Evolutionary conservation across 495 filamentous ascomycete genomes (phyloP).

Genomic region (Penicillium robsamsonii): DNA sequence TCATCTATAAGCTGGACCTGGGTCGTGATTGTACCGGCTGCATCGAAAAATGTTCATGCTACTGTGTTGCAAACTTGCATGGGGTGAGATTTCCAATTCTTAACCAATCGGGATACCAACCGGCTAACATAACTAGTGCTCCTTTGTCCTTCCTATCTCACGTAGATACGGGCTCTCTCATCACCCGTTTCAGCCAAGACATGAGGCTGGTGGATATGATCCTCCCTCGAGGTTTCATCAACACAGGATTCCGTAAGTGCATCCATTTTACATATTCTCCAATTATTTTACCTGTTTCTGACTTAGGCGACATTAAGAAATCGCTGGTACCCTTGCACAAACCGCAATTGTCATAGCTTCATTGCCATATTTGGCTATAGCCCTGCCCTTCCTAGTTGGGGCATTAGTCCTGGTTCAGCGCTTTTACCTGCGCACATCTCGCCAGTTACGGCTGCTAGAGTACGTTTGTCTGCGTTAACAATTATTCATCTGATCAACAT

Average conservation of each 20-base stretch:
- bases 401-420: slow-evolving; percentile 63
- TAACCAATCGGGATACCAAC: background rate
- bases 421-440: slow-evolving; percentile 81
- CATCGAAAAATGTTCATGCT: slow-evolving; percentile 21
- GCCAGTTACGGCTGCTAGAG: slow-evolving; percentile 78
- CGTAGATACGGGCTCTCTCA: slow-evolving; percentile 40
- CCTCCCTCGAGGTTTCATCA: slow-evolving; percentile 24
- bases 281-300: background rate
- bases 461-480: background rate
- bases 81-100: slow-evolving; percentile 13
- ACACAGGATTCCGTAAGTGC: slow-evolving; percentile 14
- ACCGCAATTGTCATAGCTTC: slow-evolving; percentile 20
- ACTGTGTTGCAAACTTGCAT: slow-evolving; percentile 17
- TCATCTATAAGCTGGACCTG: slow-evolving; percentile 17
- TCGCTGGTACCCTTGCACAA: slow-evolving; percentile 26
- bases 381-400: slow-evolving; percentile 24
- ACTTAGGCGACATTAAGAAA: background rate
- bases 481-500: background rate
- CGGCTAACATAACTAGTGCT: slow-evolving; percentile 16
- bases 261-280: background rate
- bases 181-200: slow-evolving; percentile 50
- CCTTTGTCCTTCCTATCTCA: slow-evolving; percentile 38
- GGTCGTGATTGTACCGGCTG: slow-evolving; percentile 26
- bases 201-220: slow-evolving; percentile 43
- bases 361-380: slow-evolving; percentile 33